These are phyloP conservation scores for Verticillium isaacii DNA, from an alignment of 2,329 filamentous ascomycete species.

Conservation along the genomic window DNA sequence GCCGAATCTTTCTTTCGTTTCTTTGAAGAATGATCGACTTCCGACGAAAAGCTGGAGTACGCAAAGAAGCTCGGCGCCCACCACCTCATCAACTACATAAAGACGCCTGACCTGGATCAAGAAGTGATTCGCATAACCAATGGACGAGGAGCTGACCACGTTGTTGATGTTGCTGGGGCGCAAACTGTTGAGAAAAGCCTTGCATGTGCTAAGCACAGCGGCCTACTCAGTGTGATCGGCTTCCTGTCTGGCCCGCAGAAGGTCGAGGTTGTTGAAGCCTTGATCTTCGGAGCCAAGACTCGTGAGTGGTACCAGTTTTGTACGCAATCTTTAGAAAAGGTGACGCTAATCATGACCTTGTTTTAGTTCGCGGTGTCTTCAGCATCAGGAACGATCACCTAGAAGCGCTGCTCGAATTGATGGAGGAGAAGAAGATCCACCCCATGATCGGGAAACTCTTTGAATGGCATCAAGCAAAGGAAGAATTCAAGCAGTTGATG, in stretches of 20 bases:
- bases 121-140: constrained; percentile 9
- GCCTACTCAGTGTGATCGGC: not conserved
- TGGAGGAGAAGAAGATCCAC: constrained; percentile 9
- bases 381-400: not conserved
- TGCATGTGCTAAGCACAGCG: not conserved
- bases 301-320: not conserved
- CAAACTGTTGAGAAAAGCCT: not conserved
- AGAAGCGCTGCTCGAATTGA: not conserved
- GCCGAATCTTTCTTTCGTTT: no score
- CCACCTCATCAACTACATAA: constrained; percentile 11
- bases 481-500: constrained; percentile 9
- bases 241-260: constrained; percentile 2
- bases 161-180: constrained; percentile 3
- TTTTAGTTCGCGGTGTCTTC: not conserved
- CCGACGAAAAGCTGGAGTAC: constrained; percentile 12
- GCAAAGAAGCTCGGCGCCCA: constrained; percentile 10
- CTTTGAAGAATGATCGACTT: not conserved
- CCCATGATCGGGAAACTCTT: constrained; percentile 9
- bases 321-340: no score
- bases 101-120: constrained; percentile 8
- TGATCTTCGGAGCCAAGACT: constrained; percentile 4
- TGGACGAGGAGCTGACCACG: constrained; percentile 9
- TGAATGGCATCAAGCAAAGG: constrained; percentile 10
- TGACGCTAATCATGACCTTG: no score
- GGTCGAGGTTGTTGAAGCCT: not conserved